These are phyloP conservation scores for Austroboletus festivus DNA, from an alignment of 768 basidiomycete genomes.

Conservation along the genomic window DNA sequence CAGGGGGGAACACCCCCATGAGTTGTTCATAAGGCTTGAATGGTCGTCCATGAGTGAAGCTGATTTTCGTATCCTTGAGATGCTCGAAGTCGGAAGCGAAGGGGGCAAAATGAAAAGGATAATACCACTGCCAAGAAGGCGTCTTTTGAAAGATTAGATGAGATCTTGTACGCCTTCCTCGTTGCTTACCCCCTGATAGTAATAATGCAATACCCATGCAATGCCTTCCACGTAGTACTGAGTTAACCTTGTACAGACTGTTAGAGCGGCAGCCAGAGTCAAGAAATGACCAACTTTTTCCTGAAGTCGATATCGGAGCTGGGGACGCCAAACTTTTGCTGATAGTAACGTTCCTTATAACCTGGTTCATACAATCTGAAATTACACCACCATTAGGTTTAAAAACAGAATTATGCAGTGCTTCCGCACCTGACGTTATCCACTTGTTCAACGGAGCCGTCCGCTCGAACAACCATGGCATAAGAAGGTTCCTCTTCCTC, in stretches of 20 bases:
- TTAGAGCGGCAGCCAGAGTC: constrained; percentile 5
- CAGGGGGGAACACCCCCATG: constrained; percentile 95
- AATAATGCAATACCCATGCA: constrained; percentile 94
- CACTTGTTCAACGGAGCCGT: constrained; percentile 92
- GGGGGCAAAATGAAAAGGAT: constrained; percentile 97
- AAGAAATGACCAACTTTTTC: constrained; percentile 52
- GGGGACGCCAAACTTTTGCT: constrained; percentile 84
- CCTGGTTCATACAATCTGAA: constrained; percentile 92
- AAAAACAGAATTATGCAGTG: constrained; percentile 1
- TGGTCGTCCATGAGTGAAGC: constrained; percentile 77
- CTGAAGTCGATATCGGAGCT: constrained; percentile 68
- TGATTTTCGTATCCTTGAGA: constrained; percentile 72
- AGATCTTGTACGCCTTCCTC: neutral
- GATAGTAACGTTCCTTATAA: constrained; percentile 93
- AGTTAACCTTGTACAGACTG: constrained; percentile 54
- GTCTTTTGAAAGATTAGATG: constrained; percentile 45
- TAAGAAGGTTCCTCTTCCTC: constrained; percentile 49
- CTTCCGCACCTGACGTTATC: constrained; percentile 83
- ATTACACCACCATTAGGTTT: constrained; percentile 2
- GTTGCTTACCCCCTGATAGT: constrained; percentile 89
- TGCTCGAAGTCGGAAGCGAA: constrained; percentile 94
- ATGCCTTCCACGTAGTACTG: constrained; percentile 90
- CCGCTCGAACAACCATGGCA: constrained; percentile 76
- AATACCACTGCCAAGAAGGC: constrained; percentile 98
- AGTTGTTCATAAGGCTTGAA: constrained; percentile 98